phyloP scores from a whole-genome alignment of 1,139 yeast genomes.

The Candida sp. region DNA sequence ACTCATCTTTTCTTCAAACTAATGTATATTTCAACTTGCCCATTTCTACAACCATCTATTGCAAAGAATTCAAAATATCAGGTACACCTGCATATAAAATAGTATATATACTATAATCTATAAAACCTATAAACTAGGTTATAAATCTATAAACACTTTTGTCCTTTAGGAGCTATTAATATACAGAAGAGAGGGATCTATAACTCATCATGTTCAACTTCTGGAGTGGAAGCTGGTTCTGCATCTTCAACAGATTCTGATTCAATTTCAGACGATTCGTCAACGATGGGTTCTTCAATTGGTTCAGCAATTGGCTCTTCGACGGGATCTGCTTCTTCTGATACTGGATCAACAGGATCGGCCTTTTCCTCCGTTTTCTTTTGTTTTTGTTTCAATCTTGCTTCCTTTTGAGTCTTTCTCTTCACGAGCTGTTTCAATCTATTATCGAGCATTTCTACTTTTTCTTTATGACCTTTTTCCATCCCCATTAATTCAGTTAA shows the following conservation, averaged over 20 bases:
- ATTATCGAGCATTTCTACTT: slow-evolving; percentile 33
- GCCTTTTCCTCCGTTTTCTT: slow-evolving; percentile 18
- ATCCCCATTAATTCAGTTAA: slow-evolving; percentile 27
- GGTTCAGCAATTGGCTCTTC: slow-evolving; percentile 1
- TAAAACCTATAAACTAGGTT: too few relatives aligned
- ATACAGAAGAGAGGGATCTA: slow-evolving; percentile 14
- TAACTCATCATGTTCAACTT: slow-evolving; percentile 54
- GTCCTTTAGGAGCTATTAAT: background rate
- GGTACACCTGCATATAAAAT: too few relatives aligned
- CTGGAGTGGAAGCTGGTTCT: slow-evolving; percentile 1
- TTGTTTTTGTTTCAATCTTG: slow-evolving; percentile 29
- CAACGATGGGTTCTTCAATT: slow-evolving; percentile 3
- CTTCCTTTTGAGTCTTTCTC: slow-evolving; percentile 34
- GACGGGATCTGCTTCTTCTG: slow-evolving; percentile 9
- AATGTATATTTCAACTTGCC: background rate
- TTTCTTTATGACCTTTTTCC: slow-evolving; percentile 36
- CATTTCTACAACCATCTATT: background rate
- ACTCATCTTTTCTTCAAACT: background rate
- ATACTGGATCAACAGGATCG: slow-evolving; percentile 13
- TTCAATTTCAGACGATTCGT: background rate
- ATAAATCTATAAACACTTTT: too few relatives aligned
- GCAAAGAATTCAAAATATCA: too few relatives aligned
- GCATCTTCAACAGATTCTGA: background rate
- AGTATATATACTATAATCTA: too few relatives aligned
- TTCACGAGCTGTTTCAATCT: slow-evolving; percentile 30